Conservation (phyloP, 768 basidiomycete genomes). For the Trichaptum fuscoviolaceum region DNA sequence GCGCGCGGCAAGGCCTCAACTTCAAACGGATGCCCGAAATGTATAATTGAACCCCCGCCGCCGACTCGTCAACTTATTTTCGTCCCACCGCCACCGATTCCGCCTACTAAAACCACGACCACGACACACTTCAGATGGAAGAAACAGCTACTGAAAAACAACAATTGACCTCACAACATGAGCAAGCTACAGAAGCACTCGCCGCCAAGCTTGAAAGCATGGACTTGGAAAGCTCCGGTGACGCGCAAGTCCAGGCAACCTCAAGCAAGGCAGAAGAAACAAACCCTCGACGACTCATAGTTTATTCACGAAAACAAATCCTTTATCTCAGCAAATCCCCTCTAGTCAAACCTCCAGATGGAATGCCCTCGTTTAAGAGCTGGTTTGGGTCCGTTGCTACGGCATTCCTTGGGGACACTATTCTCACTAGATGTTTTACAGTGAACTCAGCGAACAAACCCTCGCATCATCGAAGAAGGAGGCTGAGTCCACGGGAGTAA, state of each 20-base stretch:
- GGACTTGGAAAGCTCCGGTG: background rate
- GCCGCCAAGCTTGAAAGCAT: background rate
- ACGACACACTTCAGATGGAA: background rate
- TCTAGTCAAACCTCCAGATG: slow-evolving; percentile 59
- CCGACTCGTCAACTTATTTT: slow-evolving; percentile 7
- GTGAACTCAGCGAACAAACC: slow-evolving; percentile 56
- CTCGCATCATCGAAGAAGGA: slow-evolving; percentile 57
- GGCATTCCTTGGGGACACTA: slow-evolving; percentile 5
- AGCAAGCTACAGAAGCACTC: background rate
- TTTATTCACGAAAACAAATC: slow-evolving; percentile 67
- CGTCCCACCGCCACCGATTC: slow-evolving; percentile 7
- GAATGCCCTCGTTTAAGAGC: slow-evolving; percentile 78
- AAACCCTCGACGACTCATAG: slow-evolving; percentile 41
- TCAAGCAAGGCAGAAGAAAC: slow-evolving; percentile 25
- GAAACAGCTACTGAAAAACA: background rate
- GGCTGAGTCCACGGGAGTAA: slow-evolving; percentile 45
- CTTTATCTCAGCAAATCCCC: slow-evolving; percentile 70
- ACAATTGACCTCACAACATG: background rate
- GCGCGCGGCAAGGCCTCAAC: background rate
- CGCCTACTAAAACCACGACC: background rate
- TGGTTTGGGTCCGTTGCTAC: slow-evolving; percentile 81
- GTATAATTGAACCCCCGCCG: slow-evolving; percentile 4
- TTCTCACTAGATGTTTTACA: slow-evolving; percentile 17
- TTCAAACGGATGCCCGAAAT: background rate
- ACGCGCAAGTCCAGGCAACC: background rate